phyloP scores from a whole-genome alignment of 257 asterid species.

The Phtheirospermum japonicum region DNA sequence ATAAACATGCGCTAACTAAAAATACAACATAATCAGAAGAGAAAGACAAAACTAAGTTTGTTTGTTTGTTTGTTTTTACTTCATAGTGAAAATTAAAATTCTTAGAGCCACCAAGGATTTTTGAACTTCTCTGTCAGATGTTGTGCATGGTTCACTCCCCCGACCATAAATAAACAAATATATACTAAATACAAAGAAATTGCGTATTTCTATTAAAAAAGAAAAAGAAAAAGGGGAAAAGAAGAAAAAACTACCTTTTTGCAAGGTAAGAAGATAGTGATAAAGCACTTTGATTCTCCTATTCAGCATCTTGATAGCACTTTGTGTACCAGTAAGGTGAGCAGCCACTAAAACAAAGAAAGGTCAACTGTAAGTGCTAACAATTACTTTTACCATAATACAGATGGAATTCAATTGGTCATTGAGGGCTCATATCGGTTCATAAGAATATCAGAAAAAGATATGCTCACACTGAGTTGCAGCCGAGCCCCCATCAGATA shows the following conservation, averaged over 20 bases:
- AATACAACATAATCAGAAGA: not conserved
- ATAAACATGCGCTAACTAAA: not conserved
- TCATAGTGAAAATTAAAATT: not conserved
- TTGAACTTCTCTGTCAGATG: too few relatives aligned
- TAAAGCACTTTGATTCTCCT: slow-evolving; percentile 82
- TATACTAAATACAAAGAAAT: slow-evolving; percentile 28
- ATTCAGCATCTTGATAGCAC: slow-evolving; percentile 83
- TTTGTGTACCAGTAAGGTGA: slow-evolving; percentile 93
- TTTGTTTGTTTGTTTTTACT: too few relatives aligned
- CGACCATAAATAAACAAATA: not conserved
- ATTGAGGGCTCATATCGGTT: slow-evolving; percentile 7
- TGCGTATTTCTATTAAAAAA: slow-evolving; percentile 52
- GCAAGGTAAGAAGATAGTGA: slow-evolving; percentile 86
- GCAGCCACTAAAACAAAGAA: slow-evolving; percentile 63
- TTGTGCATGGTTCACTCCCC: too few relatives aligned
- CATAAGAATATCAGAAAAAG: not conserved
- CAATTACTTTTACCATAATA: not conserved
- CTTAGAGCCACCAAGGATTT: not conserved
- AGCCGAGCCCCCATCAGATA: slow-evolving; percentile 98
- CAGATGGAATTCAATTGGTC: not conserved
- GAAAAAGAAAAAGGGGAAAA: too few relatives aligned
- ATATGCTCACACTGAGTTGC: slow-evolving; percentile 61
- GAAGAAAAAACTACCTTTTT: slow-evolving; percentile 57
- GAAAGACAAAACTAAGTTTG: too few relatives aligned
- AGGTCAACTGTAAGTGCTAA: slow-evolving; percentile 13